A percentile compares a stretch with the other conserved stretches of the same genome.
Evolutionary conservation across 1,284 basidiomycete genomes (phyloP).

Genomic region (Cerioporus squamosus): DNA sequence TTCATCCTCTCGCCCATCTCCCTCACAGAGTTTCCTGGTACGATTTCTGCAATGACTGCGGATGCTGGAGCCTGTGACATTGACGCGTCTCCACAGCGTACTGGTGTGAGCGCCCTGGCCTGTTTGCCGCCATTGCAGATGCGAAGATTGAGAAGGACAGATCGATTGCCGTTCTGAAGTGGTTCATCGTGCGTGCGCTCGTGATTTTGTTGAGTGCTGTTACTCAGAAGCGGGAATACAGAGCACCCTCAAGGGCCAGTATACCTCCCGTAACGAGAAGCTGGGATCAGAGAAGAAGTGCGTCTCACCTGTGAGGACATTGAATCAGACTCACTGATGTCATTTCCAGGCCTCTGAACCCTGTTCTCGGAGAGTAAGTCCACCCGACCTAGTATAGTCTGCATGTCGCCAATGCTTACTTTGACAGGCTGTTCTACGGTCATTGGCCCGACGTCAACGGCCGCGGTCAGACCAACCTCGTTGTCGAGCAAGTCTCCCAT

Average conservation of each 20-base stretch:
- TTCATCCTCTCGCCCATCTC: constrained; percentile 90
- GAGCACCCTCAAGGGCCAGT: constrained; percentile 94
- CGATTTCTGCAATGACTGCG: constrained; percentile 26
- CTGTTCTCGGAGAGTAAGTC: constrained; percentile 95
- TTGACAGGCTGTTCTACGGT: constrained; percentile 94
- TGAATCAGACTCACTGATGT: background rate
- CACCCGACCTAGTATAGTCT: too few species aligned
- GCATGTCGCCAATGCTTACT: too few species aligned
- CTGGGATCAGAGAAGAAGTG: constrained; percentile 98
- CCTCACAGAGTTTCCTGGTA: constrained; percentile 88
- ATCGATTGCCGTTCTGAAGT: constrained; percentile 78
- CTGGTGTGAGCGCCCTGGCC: constrained; percentile 89
- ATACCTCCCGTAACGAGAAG: constrained; percentile 90
- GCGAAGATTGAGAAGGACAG: constrained; percentile 75
- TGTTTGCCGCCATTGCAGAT: constrained; percentile 84
- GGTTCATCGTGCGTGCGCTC: constrained; percentile 78
- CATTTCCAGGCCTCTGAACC: constrained; percentile 81
- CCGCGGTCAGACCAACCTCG: constrained; percentile 84
- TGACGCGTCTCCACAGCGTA: constrained; percentile 58
- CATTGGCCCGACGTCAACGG: constrained; percentile 83
- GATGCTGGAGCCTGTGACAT: background rate
- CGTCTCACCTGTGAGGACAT: constrained; percentile 24
- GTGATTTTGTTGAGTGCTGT: background rate
- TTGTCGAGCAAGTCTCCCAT: constrained; percentile 98
- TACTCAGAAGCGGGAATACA: constrained; percentile 29